Percentiles rank a stretch among this genome's conserved stretches.
These are phyloP conservation scores for Tephrocybe sp. DNA, from an alignment of 768 basidiomycete species.

Conservation along the genomic window DNA sequence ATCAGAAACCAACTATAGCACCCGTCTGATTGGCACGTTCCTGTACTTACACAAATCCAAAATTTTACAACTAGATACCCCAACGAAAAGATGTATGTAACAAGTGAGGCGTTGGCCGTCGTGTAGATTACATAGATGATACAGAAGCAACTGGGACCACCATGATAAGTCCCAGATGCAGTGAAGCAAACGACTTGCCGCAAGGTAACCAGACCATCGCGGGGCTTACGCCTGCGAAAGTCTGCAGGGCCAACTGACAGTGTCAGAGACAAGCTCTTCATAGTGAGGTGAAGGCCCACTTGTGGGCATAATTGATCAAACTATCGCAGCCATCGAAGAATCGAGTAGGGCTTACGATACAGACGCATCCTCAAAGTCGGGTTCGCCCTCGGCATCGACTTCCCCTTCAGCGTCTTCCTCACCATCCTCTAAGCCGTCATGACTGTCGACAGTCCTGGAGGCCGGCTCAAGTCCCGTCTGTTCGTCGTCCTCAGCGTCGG, in stretches of 20 bases:
- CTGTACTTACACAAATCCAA: background rate
- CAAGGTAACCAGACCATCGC: too few species aligned
- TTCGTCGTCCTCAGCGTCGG: background rate
- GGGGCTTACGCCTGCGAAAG: too few species aligned
- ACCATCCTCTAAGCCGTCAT: too few species aligned
- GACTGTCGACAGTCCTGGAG: background rate
- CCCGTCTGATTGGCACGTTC: background rate
- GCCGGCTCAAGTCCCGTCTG: background rate
- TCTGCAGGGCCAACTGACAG: too few species aligned
- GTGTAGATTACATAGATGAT: background rate
- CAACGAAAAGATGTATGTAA: background rate
- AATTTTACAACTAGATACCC: slow-evolving; percentile 1
- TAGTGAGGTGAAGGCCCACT: too few species aligned
- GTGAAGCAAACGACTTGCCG: too few species aligned
- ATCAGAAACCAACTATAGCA: too few species aligned
- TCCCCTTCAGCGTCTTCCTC: slow-evolving; percentile 29
- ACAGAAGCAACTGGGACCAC: background rate
- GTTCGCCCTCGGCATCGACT: slow-evolving; percentile 23
- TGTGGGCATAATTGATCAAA: too few species aligned
- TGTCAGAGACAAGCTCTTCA: too few species aligned
- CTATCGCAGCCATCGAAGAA: background rate
- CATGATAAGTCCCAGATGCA: too few species aligned
- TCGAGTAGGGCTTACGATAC: slow-evolving; percentile 4
- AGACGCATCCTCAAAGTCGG: slow-evolving; percentile 18
- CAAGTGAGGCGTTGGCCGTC: too few species aligned